Conservation (phyloP, 352 stramenopile species). For the Blastocystis sp. region DNA sequence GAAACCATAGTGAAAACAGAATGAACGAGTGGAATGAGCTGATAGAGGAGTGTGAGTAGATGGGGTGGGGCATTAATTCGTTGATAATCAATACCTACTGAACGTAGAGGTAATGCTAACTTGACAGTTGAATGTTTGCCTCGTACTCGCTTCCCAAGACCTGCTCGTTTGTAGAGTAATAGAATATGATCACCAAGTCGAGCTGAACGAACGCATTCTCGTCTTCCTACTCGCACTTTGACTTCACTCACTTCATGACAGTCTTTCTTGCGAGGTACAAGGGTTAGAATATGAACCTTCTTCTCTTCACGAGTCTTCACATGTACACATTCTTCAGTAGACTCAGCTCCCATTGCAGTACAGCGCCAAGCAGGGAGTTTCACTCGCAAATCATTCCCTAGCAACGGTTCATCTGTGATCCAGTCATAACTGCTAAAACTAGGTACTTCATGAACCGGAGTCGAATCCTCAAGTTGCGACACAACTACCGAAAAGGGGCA, state of each 20-base stretch:
- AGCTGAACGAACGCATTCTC: neutral
- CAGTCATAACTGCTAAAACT: neutral
- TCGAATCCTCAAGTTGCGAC: neutral
- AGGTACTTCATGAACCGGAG: neutral
- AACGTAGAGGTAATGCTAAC: slow-evolving; percentile 1
- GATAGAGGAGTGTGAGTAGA: neutral
- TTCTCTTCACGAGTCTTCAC: neutral
- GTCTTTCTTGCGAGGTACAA: slow-evolving; percentile 25
- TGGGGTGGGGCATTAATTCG: neutral
- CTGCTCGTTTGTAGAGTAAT: neutral
- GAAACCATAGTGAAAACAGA: neutral
- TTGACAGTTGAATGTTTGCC: slow-evolving; percentile 5
- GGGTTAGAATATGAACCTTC: neutral
- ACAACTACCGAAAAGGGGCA: slow-evolving; percentile 10
- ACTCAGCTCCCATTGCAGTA: neutral
- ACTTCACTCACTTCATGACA: slow-evolving; percentile 12
- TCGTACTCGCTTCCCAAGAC: slow-evolving; percentile 11
- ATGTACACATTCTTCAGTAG: neutral
- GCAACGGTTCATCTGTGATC: slow-evolving; percentile 4
- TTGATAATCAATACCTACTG: neutral
- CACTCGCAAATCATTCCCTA: neutral
- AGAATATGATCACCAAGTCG: slow-evolving; percentile 24
- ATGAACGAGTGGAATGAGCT: neutral
- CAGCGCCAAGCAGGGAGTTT: neutral
- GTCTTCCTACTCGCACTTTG: neutral